Percentiles rank a stretch among this genome's conserved stretches.
Conservation (phyloP, 352 stramenopile genomes). For the Globisporangium rhizosaccharum region DNA sequence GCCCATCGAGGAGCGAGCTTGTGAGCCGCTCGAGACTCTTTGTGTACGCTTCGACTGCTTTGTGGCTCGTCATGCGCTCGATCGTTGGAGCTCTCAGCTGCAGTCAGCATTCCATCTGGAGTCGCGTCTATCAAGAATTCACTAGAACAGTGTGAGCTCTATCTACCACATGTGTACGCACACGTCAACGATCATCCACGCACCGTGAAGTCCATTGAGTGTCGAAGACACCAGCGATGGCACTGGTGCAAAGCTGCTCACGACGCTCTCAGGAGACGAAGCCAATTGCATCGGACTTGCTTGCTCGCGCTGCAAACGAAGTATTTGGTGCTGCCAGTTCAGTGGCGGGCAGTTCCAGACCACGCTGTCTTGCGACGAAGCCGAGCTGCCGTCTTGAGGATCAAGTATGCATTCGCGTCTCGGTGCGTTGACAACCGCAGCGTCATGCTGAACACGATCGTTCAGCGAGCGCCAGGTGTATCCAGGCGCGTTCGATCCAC, state of each 20-base stretch:
- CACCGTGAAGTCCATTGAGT: not conserved
- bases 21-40: too few relatives aligned
- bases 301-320: slow-evolving; percentile 14
- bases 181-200: not conserved
- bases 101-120: not conserved
- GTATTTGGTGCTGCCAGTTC: slow-evolving; percentile 36
- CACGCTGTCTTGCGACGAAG: slow-evolving; percentile 38
- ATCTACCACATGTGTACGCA: not conserved
- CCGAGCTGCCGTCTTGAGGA: not conserved
- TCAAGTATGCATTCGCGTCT: not conserved
- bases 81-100: too few relatives aligned
- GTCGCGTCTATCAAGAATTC: not conserved
- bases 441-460: not conserved
- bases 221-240: not conserved
- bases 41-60: too few relatives aligned
- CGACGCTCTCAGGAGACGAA: not conserved
- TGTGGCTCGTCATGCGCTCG: too few relatives aligned
- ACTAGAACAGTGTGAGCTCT: not conserved
- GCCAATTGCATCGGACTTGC: not conserved
- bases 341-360: slow-evolving; percentile 25
- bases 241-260: not conserved
- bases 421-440: not conserved
- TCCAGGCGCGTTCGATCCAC: too few relatives aligned
- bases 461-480: too few relatives aligned
- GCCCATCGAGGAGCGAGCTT: too few relatives aligned